phyloP scores from a whole-genome alignment of 2,329 filamentous ascomycete species.

The Periconia digitata region DNA sequence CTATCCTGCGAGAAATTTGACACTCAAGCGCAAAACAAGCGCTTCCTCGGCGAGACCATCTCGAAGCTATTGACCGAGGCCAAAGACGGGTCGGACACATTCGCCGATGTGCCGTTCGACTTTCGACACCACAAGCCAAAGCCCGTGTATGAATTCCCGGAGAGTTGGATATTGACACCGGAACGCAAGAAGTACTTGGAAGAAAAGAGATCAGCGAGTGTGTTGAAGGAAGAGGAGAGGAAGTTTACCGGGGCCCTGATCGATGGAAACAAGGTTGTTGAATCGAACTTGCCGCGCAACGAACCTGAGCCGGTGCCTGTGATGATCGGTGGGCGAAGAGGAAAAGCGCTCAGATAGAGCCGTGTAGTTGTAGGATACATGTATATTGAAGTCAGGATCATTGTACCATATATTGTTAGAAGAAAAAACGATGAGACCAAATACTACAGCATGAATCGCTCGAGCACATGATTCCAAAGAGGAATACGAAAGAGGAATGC shows the following conservation, averaged over 20 bases:
- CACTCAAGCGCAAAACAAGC: conserved; percentile 93
- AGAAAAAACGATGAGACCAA: too few species aligned
- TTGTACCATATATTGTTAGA: conserved; percentile 2
- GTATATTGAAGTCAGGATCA: conserved; percentile 6
- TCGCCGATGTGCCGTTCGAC: conserved; percentile 87
- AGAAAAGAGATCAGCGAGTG: conserved; percentile 56
- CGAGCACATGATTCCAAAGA: too few species aligned
- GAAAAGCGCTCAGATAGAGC: conserved; percentile 4
- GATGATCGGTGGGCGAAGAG: conserved; percentile 17
- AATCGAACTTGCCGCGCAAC: conserved; percentile 30
- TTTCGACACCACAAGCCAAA: conserved; percentile 79
- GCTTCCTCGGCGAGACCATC: conserved; percentile 82
- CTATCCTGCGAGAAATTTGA: conserved; percentile 90
- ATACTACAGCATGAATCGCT: too few species aligned
- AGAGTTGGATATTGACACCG: conserved; percentile 77
- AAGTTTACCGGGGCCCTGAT: conserved; percentile 59
- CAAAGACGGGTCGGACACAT: conserved; percentile 73
- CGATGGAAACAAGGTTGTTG: conserved; percentile 50
- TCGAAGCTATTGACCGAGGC: conserved; percentile 73
- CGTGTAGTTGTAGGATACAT: neutral
- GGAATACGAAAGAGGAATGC: too few species aligned
- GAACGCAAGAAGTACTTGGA: conserved; percentile 67
- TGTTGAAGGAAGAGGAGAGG: conserved; percentile 58
- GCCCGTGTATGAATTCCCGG: conserved; percentile 70
- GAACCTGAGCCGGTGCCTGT: conserved; percentile 18